Conservation (phyloP, 2,329 filamentous ascomycete genomes). For the Bretziella fagacearum region DNA sequence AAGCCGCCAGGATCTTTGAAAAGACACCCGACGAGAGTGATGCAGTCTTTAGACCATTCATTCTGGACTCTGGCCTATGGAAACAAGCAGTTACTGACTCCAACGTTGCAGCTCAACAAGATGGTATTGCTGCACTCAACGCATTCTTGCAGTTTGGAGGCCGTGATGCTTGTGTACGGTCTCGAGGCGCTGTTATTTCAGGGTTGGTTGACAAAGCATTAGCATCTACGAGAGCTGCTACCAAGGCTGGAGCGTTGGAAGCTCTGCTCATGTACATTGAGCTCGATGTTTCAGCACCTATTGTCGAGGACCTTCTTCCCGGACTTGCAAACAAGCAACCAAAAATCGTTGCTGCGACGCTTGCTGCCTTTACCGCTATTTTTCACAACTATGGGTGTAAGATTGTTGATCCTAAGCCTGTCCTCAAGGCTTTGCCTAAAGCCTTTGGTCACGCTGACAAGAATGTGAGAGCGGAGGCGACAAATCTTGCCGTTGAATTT, state of each 20-base stretch:
- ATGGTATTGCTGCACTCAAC: conserved; percentile 73
- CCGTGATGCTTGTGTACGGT: conserved; percentile 59
- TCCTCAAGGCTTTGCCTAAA: conserved; percentile 76
- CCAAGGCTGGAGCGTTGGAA: conserved; percentile 74
- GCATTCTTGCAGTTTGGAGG: conserved; percentile 87
- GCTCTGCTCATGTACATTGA: conserved; percentile 79
- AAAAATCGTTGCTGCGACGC: conserved; percentile 58
- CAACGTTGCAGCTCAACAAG: conserved; percentile 92
- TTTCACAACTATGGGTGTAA: conserved; percentile 94
- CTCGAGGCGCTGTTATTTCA: conserved; percentile 55
- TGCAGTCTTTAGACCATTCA: conserved; percentile 71
- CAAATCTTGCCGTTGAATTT: conserved; percentile 78
- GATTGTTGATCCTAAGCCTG: conserved; percentile 78
- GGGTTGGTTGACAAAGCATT: conserved; percentile 85
- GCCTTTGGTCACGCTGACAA: conserved; percentile 94
- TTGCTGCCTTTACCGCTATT: conserved; percentile 63
- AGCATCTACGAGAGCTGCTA: conserved; percentile 69
- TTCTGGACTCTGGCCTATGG: conserved; percentile 72
- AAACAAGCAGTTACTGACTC: conserved; percentile 85
- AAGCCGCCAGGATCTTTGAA: conserved; percentile 74
- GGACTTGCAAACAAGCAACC: conserved; percentile 75
- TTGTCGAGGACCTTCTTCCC: conserved; percentile 81
- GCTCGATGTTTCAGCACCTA: conserved; percentile 65
- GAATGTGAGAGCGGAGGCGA: conserved; percentile 87
- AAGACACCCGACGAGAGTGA: conserved; percentile 70